phyloP scores from a whole-genome alignment of 1,284 basidiomycete species.

The Cerioporus squamosus region DNA sequence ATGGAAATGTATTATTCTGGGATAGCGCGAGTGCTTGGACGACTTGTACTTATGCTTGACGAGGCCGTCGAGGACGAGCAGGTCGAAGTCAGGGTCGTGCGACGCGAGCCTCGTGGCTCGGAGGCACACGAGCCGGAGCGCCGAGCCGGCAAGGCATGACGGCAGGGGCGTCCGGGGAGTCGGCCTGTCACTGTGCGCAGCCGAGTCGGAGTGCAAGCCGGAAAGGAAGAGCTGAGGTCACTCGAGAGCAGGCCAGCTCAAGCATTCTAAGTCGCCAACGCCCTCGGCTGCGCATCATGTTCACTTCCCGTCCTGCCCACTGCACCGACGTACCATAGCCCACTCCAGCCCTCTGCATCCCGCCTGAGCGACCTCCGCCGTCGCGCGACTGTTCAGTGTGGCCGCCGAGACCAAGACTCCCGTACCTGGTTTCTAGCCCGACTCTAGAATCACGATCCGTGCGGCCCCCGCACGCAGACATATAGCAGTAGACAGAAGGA shows the following conservation, averaged over 20 bases:
- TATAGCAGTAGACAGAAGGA: too few species aligned
- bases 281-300: background rate
- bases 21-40: too few species aligned
- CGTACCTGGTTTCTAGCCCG: background rate
- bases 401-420: background rate
- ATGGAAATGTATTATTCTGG: too few species aligned
- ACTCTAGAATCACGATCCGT: background rate
- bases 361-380: background rate
- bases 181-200: background rate
- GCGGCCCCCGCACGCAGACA: too few species aligned
- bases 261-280: background rate
- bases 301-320: background rate
- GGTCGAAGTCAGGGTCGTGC: background rate
- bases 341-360: background rate
- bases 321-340: background rate
- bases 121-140: background rate
- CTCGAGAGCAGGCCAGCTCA: background rate
- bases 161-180: background rate
- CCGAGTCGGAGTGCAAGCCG: background rate
- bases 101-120: background rate
- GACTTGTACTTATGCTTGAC: too few species aligned
- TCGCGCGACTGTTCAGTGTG: background rate
- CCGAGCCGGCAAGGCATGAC: background rate
- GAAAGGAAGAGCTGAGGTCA: background rate
- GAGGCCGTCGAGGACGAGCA: background rate